Conservation (phyloP, 2,329 filamentous ascomycete genomes). For the Polychaeton citri region DNA sequence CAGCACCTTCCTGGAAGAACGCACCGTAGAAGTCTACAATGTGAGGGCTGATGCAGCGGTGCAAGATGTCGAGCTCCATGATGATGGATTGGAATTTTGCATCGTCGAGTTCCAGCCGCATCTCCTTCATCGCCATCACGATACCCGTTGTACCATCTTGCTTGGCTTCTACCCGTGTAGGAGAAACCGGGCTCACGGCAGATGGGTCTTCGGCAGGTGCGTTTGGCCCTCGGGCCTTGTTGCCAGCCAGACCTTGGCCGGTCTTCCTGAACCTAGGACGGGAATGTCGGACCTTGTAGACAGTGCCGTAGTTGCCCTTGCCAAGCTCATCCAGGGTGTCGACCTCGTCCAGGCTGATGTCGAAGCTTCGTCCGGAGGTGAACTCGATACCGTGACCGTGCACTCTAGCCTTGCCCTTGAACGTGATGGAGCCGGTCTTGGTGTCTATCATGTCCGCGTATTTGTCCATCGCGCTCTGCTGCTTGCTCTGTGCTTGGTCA, state of each 20-base stretch:
- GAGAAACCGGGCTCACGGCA: slow-evolving; percentile 4
- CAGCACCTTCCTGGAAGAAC: slow-evolving; percentile 96
- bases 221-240: slow-evolving; percentile 31
- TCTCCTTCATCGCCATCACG: slow-evolving; percentile 99
- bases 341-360: slow-evolving; percentile 89
- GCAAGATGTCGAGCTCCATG: slow-evolving; percentile 92
- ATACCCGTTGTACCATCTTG: slow-evolving; percentile 52
- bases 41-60: slow-evolving; percentile 87
- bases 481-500: slow-evolving; percentile 12
- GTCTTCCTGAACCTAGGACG: slow-evolving; percentile 51
- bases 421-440: slow-evolving; percentile 80
- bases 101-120: slow-evolving; percentile 87
- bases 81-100: slow-evolving; percentile 94
- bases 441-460: slow-evolving; percentile 78
- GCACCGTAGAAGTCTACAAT: slow-evolving; percentile 99
- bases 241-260: slow-evolving; percentile 47
- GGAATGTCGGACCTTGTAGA: slow-evolving; percentile 88
- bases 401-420: slow-evolving; percentile 83
- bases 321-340: slow-evolving; percentile 86
- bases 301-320: slow-evolving; percentile 96
- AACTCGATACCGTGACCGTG: slow-evolving; percentile 87
- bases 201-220: slow-evolving; percentile 22
- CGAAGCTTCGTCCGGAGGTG: slow-evolving; percentile 75
- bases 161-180: slow-evolving; percentile 11
- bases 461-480: slow-evolving; percentile 40